phyloP scores from a whole-genome alignment of 2,329 filamentous ascomycete species.

The Aspergillus terreus region DNA sequence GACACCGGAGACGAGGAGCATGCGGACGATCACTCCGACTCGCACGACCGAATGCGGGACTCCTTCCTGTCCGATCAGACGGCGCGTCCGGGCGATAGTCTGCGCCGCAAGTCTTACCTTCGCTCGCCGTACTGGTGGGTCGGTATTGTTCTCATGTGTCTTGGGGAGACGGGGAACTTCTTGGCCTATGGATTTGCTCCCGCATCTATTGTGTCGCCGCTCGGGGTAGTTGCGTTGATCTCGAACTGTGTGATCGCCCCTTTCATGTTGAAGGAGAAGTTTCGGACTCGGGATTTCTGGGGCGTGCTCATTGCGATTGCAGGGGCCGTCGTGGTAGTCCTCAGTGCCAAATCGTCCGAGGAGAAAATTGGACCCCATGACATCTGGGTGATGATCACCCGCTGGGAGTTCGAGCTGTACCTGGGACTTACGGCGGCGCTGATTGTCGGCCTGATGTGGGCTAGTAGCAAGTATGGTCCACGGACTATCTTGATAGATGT shows the following conservation, averaged over 20 bases:
- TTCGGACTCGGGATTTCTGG: constrained; percentile 78
- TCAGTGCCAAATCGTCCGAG: constrained; percentile 85
- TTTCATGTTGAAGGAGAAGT: constrained; percentile 85
- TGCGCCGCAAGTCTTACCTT: constrained; percentile 69
- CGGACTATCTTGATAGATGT: constrained; percentile 87
- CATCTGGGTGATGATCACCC: constrained; percentile 84
- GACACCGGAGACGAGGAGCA: constrained; percentile 13
- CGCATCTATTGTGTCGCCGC: constrained; percentile 91
- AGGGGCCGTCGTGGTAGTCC: constrained; percentile 86
- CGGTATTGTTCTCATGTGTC: constrained; percentile 85
- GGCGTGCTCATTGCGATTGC: constrained; percentile 83
- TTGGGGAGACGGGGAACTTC: constrained; percentile 95
- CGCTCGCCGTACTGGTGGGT: constrained; percentile 95
- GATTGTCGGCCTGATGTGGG: constrained; percentile 74
- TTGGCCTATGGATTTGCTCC: constrained; percentile 96
- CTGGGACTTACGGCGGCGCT: constrained; percentile 69
- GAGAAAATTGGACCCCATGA: constrained; percentile 86
- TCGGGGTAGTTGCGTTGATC: constrained; percentile 93
- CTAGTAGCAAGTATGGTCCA: constrained; percentile 78
- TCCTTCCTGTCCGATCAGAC: constrained; percentile 40
- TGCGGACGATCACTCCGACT: constrained; percentile 42
- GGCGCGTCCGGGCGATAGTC: constrained; percentile 35
- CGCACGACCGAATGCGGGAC: constrained; percentile 23
- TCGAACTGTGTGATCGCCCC: constrained; percentile 97
- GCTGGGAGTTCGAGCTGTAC: constrained; percentile 87